Base-by-base conservation (phyloP, 148 eudicot genomes). In the Cornus suecica region DNA sequence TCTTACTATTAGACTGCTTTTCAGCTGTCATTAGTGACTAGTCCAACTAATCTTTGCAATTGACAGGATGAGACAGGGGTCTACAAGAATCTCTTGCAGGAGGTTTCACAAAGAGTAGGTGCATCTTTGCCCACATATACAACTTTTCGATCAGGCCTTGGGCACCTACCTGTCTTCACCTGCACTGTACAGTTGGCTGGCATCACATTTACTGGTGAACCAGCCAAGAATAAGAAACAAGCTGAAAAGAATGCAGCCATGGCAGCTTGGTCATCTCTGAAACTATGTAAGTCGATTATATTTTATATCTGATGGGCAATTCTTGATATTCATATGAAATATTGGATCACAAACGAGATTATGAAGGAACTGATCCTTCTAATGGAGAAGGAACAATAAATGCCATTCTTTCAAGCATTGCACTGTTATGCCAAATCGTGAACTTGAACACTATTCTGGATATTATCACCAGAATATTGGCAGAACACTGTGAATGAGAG, bases 121-220 rank as follows among this genome's bases (percentile, higher is more conserved):
- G 61, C 74, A 25, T 70, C 74, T 70, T 48, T 70, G 30, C 74
- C 74, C 23, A 70, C 22, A 25, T 70, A 70, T 63, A 70, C 62
- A 24, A 52, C 74, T 70, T 70, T 70, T 13, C 58, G 74, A 52
- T 48, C 61, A 10, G 74, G 62, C 22, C 62, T 48, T 70, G 74
- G 74, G 63, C 63, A 70, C 32, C 27, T 70, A 56, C 74, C 62
- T 70, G 63, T 70, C 34, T 70, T 70, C 62, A 70, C 34, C 11
- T 70, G 74, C 51, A 70, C 62, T 24, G 74, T 70, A 70, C 62
- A 70, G n/a, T 51, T 70, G 61, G 74, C 74, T 70, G 74, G 74
- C 37, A 15, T 52, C n/a, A 70, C 52, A 37, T 70, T 70, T 52
- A 70, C 74, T 2, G 62, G 74, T 15, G 74, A 70, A 70, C 62